Evolutionary conservation across 139 green algal species (phyloP), one percentile per base, ranked within the genome.

Genomic region (Bryopsis sp.): DNA sequence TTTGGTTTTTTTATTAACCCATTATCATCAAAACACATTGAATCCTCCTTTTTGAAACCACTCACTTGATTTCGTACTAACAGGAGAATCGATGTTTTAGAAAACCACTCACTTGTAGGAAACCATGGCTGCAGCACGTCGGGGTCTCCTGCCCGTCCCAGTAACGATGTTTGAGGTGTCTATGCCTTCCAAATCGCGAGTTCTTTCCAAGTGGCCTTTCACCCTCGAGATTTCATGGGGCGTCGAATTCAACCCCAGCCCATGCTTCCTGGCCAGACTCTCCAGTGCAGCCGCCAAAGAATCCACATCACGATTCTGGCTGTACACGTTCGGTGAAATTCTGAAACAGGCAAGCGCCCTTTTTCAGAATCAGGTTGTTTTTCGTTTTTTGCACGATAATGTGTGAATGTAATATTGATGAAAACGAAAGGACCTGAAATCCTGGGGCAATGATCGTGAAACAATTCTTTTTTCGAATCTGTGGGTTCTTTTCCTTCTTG

Each of bases 111-210:
- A n/a, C n/a, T n/a, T n/a, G n/a, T n/a, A n/a, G n/a, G n/a, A n/a
- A n/a, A n/a, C n/a, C n/a, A n/a, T n/a, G n/a, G n/a, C n/a, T n/a
- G n/a, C n/a, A n/a, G n/a, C n/a, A n/a, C n/a, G n/a, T n/a, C n/a
- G n/a, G n/a, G n/a, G n/a, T n/a, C n/a, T n/a, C n/a, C n/a, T n/a
- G n/a, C n/a, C n/a, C n/a, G n/a, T n/a, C n/a, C n/a, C n/a, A n/a
- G n/a, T n/a, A 37, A 78, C 69, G 35, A 78, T 74, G 58, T 78
- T 78, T 8, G 26, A 60, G 54, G 72, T 64, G 72, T 78, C 72
- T 38, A 78, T 78, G 58, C 72, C 72, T 29, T 78, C 72, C 39
- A 78, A 48, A 46, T 78, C 72, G 29, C 66, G 35, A 26, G 11
- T 28, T 58, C 69, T 43, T 66, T 74, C 46, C 39, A 78, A 58